These are phyloP conservation scores for Stagonosporopsis rhizophila DNA, from an alignment of 2,329 filamentous ascomycete species.

Conservation along the genomic window DNA sequence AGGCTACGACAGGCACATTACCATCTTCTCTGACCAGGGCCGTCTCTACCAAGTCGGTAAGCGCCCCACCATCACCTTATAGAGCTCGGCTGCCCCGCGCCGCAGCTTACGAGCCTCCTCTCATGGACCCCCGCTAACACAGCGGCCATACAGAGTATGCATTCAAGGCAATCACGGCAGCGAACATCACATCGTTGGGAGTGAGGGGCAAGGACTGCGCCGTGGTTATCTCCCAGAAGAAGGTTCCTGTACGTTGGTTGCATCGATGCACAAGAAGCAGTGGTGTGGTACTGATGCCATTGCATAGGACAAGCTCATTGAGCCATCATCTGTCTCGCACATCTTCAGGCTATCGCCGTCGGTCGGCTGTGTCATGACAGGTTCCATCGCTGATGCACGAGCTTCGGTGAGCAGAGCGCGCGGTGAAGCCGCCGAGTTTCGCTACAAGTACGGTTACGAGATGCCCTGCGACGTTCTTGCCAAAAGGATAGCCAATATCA, in stretches of 20 bases:
- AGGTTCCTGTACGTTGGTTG: constrained; percentile 85
- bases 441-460: constrained; percentile 98
- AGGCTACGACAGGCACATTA: constrained; percentile 98
- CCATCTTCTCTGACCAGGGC: constrained; percentile 99
- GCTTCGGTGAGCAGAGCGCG: constrained; percentile 91
- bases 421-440: constrained; percentile 95
- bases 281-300: constrained; percentile 18
- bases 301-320: constrained; percentile 93
- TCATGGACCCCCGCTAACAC: constrained; percentile 26
- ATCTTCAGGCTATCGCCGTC: constrained; percentile 96
- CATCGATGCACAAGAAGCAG: background rate
- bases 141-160: constrained; percentile 80
- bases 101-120: constrained; percentile 2
- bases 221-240: constrained; percentile 98
- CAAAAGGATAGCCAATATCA: constrained; percentile 98
- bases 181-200: constrained; percentile 98
- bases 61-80: constrained; percentile 45
- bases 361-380: constrained; percentile 97
- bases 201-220: constrained; percentile 96
- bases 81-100: background rate
- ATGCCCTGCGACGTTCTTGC: constrained; percentile 98
- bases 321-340: constrained; percentile 94
- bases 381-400: constrained; percentile 95
- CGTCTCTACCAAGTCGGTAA: constrained; percentile 99
- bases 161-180: constrained; percentile 99